Percentiles rank a stretch among this genome's conserved stretches.
phyloP scores from a whole-genome alignment of 768 basidiomycete genomes.

The Kwoniella sp. region DNA sequence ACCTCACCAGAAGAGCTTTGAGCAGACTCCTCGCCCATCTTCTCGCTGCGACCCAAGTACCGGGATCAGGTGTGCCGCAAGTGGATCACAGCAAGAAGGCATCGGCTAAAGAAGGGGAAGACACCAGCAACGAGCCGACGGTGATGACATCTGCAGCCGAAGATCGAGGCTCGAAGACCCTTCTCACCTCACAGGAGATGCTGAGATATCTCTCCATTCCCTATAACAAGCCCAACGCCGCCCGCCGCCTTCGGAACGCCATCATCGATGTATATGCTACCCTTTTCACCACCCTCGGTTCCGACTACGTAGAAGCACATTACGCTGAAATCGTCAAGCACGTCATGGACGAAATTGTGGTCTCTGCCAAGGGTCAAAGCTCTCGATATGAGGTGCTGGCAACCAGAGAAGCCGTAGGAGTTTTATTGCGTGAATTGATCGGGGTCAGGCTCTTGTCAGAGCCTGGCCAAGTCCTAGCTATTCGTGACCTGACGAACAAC shows the following conservation, averaged over 20 bases:
- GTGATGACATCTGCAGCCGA: slow-evolving; percentile 58
- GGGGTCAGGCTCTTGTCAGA: slow-evolving; percentile 87
- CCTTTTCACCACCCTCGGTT: slow-evolving; percentile 72
- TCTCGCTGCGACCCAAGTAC: slow-evolving; percentile 78
- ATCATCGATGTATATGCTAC: slow-evolving; percentile 86
- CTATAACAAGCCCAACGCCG: slow-evolving; percentile 72
- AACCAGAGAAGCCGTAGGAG: slow-evolving; percentile 70
- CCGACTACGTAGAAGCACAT: slow-evolving; percentile 76
- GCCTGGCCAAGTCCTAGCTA: slow-evolving; percentile 87
- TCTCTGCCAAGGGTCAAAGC: slow-evolving; percentile 59
- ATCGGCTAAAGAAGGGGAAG: slow-evolving; percentile 60
- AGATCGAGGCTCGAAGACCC: slow-evolving; percentile 66
- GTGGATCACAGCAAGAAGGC: slow-evolving; percentile 60
- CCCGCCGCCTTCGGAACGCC: slow-evolving; percentile 75
- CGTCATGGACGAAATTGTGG: slow-evolving; percentile 74
- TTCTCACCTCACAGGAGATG: slow-evolving; percentile 78
- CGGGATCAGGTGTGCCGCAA: slow-evolving; percentile 59
- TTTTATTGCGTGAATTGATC: slow-evolving; percentile 80
- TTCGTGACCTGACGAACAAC: slow-evolving; percentile 76
- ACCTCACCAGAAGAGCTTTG: slow-evolving; percentile 75
- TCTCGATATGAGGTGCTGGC: slow-evolving; percentile 75
- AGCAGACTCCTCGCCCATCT: slow-evolving; percentile 80
- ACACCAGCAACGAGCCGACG: slow-evolving; percentile 64
- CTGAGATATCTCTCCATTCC: slow-evolving; percentile 72
- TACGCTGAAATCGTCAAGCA: slow-evolving; percentile 78